phyloP scores from a whole-genome alignment of 2,329 filamentous ascomycete species.

The Albifimbria verrucaria region DNA sequence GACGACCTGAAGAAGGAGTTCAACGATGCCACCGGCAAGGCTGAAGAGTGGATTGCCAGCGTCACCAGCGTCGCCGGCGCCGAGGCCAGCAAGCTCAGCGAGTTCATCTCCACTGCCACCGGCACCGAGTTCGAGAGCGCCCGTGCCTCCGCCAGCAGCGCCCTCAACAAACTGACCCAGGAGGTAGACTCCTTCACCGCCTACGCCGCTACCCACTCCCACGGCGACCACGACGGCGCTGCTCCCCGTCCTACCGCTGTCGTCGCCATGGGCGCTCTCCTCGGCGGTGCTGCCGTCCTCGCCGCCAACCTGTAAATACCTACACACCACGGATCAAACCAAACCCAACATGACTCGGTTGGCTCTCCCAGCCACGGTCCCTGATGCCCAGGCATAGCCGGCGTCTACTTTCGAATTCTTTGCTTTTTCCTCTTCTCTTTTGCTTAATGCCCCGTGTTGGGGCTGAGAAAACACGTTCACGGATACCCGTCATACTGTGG shows the following conservation, averaged over 20 bases:
- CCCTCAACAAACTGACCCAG: neutral
- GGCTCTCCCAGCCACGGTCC: too few species aligned
- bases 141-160: conserved; percentile 12
- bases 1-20: neutral
- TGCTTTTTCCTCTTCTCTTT: too few species aligned
- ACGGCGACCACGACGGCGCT: conserved; percentile 20
- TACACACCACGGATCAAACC: conserved; percentile 1
- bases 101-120: conserved; percentile 20
- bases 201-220: conserved; percentile 13
- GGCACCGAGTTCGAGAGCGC: conserved; percentile 9
- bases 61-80: conserved; percentile 17
- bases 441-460: too few species aligned
- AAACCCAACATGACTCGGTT: too few species aligned
- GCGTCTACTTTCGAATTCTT: too few species aligned
- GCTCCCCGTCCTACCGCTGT: conserved; percentile 36
- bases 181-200: conserved; percentile 12
- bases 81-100: conserved; percentile 23
- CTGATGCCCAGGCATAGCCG: too few species aligned
- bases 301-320: conserved; percentile 38
- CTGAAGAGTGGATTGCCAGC: conserved; percentile 3
- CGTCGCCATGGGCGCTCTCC: conserved; percentile 42
- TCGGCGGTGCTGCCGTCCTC: conserved; percentile 43
- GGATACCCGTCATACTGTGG: neutral
- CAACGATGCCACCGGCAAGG: conserved; percentile 9
- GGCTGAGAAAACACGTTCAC: too few species aligned